These are phyloP conservation scores for Colletotrichum sublineola DNA, from an alignment of 2,329 filamentous ascomycete genomes.

Conservation along the genomic window DNA sequence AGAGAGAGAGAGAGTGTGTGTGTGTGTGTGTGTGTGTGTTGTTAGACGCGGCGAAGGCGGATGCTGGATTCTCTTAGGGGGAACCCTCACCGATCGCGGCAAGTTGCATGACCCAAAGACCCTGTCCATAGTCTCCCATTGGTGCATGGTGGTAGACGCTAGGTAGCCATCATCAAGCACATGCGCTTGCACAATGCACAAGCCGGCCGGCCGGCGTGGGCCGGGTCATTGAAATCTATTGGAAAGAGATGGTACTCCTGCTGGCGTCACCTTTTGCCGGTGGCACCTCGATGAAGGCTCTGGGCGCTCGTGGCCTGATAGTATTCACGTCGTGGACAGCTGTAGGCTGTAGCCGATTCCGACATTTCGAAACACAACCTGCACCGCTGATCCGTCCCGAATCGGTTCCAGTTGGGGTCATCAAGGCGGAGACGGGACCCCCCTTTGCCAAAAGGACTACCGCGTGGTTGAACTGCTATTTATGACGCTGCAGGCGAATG, in stretches of 20 bases:
- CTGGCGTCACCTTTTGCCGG: background rate
- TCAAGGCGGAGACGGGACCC: slow-evolving; percentile 1
- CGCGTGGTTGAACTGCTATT: slow-evolving; percentile 35
- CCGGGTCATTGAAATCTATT: background rate
- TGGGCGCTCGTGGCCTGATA: background rate
- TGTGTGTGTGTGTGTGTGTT: no score
- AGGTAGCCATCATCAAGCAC: slow-evolving; percentile 17
- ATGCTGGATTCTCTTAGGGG: slow-evolving; percentile 32
- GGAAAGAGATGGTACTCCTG: background rate
- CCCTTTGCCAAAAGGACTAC: slow-evolving; percentile 30
- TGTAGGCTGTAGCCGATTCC: slow-evolving; percentile 15
- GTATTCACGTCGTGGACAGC: slow-evolving; percentile 7
- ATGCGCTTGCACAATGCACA: slow-evolving; percentile 30
- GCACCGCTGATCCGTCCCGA: slow-evolving; percentile 21
- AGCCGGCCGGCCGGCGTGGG: background rate
- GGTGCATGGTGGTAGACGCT: slow-evolving; percentile 42
- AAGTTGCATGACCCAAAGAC: slow-evolving; percentile 50
- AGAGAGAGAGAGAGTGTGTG: no score
- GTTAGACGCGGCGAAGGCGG: slow-evolving; percentile 48
- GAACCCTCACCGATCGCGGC: slow-evolving; percentile 51
- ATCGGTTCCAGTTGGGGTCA: slow-evolving; percentile 6
- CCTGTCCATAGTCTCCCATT: slow-evolving; percentile 50
- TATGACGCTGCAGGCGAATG: slow-evolving; percentile 33
- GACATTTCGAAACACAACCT: slow-evolving; percentile 29
- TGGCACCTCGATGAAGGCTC: background rate